These are phyloP conservation scores for Akanthomyces uredinophilus DNA, from an alignment of 2,329 filamentous ascomycete species.

Conservation along the genomic window DNA sequence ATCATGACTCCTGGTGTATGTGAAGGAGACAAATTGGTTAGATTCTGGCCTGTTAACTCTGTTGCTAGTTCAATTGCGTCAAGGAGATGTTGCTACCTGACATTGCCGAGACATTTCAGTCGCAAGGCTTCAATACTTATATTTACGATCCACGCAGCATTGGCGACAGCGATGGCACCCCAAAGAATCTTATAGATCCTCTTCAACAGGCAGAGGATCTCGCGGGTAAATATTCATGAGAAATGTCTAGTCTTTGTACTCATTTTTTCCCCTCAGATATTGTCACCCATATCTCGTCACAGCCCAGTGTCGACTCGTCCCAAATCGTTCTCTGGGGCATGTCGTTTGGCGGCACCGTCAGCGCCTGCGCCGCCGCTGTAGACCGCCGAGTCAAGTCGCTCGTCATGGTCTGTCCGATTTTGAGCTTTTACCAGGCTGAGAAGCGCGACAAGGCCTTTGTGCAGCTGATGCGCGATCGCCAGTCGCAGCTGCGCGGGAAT, in stretches of 20 bases:
- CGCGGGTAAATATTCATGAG: constrained; percentile 17
- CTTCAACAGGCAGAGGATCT: constrained; percentile 2
- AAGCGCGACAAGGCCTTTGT: constrained; percentile 25
- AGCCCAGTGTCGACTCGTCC: constrained; percentile 31
- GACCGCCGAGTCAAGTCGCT: constrained; percentile 18
- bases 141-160: constrained; percentile 32
- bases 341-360: constrained; percentile 25
- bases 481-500: constrained; percentile 35
- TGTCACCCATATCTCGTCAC: constrained; percentile 42
- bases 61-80: constrained; percentile 17
- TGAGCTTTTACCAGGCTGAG: constrained; percentile 1
- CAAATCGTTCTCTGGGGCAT: constrained; percentile 28
- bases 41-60: neutral
- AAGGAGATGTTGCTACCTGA: constrained; percentile 31
- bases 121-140: constrained; percentile 29
- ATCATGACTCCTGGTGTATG: constrained; percentile 26
- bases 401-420: neutral
- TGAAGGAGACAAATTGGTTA: neutral
- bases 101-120: constrained; percentile 29
- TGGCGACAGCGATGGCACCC: constrained; percentile 33
- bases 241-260: neutral
- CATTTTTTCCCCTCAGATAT: neutral
- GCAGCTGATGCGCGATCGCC: constrained; percentile 32
- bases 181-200: constrained; percentile 30
- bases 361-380: constrained; percentile 24